phyloP scores from a whole-genome alignment of 352 stramenopile genomes.

The Albugo candida region DNA sequence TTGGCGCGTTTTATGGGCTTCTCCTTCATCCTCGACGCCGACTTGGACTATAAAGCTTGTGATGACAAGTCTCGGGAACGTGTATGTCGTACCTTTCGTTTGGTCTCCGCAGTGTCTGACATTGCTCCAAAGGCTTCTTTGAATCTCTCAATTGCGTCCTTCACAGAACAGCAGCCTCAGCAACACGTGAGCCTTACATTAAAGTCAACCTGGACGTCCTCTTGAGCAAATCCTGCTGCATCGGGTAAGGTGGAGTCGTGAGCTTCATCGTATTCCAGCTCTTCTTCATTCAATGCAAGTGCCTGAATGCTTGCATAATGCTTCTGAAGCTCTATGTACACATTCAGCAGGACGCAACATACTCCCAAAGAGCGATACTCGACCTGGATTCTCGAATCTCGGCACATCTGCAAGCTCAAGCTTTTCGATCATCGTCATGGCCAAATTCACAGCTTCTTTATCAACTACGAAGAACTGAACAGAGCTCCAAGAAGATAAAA shows the following conservation, averaged over 20 bases:
- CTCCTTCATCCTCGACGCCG: conserved; percentile 5
- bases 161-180: background rate
- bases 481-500: background rate
- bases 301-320: conserved; percentile 67
- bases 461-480: conserved; percentile 10
- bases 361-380: background rate
- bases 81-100: background rate
- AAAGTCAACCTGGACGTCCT: conserved; percentile 31
- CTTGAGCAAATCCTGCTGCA: conserved; percentile 36
- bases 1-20: conserved; percentile 25
- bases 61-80: background rate
- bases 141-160: conserved; percentile 29
- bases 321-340: conserved; percentile 70
- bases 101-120: background rate
- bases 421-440: conserved; percentile 44
- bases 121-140: conserved; percentile 29
- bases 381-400: conserved; percentile 68
- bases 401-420: conserved; percentile 50
- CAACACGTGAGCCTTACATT: background rate
- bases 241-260: conserved; percentile 63
- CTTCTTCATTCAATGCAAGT: conserved; percentile 47
- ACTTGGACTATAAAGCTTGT: background rate
- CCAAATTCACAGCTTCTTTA: conserved; percentile 34
- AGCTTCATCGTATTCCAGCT: conserved; percentile 51
- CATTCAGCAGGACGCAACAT: background rate